Evolutionary conservation across 805 yeast genomes (phyloP).

Genomic region (Ogataea nitratoaversa): DNA sequence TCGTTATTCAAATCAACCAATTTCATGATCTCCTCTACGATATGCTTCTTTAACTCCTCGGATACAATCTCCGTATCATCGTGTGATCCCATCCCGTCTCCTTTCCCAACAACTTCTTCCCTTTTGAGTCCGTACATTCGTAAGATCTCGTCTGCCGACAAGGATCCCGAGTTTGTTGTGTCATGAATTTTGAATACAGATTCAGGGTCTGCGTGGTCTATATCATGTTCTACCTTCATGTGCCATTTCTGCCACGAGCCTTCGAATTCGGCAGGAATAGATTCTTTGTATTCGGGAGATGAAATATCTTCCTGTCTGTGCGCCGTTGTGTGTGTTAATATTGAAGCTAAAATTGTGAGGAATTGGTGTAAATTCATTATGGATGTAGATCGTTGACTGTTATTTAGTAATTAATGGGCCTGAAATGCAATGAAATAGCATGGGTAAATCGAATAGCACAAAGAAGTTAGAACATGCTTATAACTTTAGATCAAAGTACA

Average conservation of each 20-base stretch:
- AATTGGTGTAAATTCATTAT: not conserved
- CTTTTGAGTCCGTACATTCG: constrained; percentile 77
- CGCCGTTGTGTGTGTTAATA: constrained; percentile 7
- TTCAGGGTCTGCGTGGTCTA: constrained; percentile 68
- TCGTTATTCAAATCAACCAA: constrained; percentile 66
- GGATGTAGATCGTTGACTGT: too few relatives aligned
- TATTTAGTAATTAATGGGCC: too few relatives aligned
- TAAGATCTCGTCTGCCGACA: constrained; percentile 62
- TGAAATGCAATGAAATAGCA: not conserved
- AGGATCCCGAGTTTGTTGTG: constrained; percentile 49
- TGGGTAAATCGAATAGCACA: too few relatives aligned
- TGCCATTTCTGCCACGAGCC: constrained; percentile 82
- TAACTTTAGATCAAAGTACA: too few relatives aligned
- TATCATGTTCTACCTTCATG: constrained; percentile 83
- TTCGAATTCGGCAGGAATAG: constrained; percentile 44
- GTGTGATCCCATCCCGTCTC: constrained; percentile 84
- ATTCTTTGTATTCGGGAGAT: constrained; percentile 34
- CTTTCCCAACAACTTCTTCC: constrained; percentile 74
- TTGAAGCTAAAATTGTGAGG: not conserved
- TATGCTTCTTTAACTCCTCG: constrained; percentile 50
- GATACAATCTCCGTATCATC: constrained; percentile 59
- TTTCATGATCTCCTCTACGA: constrained; percentile 49
- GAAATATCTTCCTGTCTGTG: constrained; percentile 6
- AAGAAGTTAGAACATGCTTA: too few relatives aligned
- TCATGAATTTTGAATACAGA: constrained; percentile 83